These are phyloP conservation scores for Suhomyces canberraensis DNA, from an alignment of 805 yeast genomes.

Conservation along the genomic window DNA sequence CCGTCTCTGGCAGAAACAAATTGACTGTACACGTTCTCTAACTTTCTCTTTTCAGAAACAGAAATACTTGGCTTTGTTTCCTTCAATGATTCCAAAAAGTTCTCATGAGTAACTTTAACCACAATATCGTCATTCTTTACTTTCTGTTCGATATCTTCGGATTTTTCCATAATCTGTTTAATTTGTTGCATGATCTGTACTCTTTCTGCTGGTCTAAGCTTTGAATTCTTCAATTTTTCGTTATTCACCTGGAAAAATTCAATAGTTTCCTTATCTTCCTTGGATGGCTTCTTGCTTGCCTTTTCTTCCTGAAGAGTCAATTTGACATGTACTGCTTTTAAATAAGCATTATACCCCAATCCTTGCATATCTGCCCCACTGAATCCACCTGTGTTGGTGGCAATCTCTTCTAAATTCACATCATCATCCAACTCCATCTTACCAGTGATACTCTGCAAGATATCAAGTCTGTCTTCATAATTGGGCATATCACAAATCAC, in stretches of 20 bases:
- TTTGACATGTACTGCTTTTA: slow-evolving; percentile 76
- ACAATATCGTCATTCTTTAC: slow-evolving; percentile 11
- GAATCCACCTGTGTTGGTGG: slow-evolving; percentile 64
- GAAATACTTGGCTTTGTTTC: slow-evolving; percentile 94
- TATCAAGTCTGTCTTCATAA: slow-evolving; percentile 67
- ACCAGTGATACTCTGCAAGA: slow-evolving; percentile 53
- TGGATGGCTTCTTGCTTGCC: slow-evolving; percentile 7
- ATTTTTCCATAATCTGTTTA: slow-evolving; percentile 30
- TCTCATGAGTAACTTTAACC: slow-evolving; percentile 48
- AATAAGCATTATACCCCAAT: slow-evolving; percentile 82
- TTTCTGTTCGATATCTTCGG: slow-evolving; percentile 6
- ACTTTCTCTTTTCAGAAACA: slow-evolving; percentile 58
- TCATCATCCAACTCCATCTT: slow-evolving; percentile 56
- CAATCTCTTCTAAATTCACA: slow-evolving; percentile 54
- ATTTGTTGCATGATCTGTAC: slow-evolving; percentile 41
- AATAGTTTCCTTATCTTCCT: slow-evolving; percentile 15
- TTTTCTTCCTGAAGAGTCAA: slow-evolving; percentile 46
- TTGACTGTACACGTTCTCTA: slow-evolving; percentile 61
- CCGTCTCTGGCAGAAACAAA: slow-evolving; percentile 81
- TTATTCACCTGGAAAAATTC: slow-evolving; percentile 46
- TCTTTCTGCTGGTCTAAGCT: slow-evolving; percentile 38
- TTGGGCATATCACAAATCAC: slow-evolving; percentile 87
- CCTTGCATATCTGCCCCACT: slow-evolving; percentile 97
- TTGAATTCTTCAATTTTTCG: slow-evolving; percentile 22
- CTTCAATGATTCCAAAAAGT: slow-evolving; percentile 57